Conservation (phyloP, 768 basidiomycete genomes). For the Polyporus arcularius region DNA sequence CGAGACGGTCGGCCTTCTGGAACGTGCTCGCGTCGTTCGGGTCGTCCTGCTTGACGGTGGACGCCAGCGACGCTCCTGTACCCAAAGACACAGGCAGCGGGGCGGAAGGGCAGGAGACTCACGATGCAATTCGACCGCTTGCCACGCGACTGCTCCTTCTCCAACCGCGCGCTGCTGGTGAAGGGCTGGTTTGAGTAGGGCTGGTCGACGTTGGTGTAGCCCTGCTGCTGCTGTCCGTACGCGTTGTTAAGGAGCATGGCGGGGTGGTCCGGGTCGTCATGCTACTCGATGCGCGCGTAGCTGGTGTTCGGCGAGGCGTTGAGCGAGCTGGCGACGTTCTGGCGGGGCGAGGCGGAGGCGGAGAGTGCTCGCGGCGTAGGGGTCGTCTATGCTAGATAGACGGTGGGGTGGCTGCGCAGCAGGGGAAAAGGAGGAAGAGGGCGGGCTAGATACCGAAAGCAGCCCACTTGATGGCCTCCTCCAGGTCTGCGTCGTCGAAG, state of each 20-base stretch:
- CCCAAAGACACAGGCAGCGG: neutral
- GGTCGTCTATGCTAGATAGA: conserved; percentile 39
- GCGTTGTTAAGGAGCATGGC: conserved; percentile 28
- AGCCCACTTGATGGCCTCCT: conserved; percentile 59
- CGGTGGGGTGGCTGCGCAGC: conserved; percentile 36
- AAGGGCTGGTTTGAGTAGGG: conserved; percentile 24
- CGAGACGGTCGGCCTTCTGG: conserved; percentile 62
- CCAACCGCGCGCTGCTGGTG: conserved; percentile 43
- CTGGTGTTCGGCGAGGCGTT: conserved; percentile 6
- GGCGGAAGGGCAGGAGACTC: conserved; percentile 28
- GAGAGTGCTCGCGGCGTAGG: conserved; percentile 31
- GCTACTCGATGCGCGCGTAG: conserved; percentile 23
- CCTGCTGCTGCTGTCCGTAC: too few relatives aligned
- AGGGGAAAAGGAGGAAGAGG: too few relatives aligned
- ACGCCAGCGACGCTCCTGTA: neutral
- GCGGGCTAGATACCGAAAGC: too few relatives aligned
- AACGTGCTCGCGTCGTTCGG: conserved; percentile 80
- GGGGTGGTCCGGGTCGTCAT: conserved; percentile 10
- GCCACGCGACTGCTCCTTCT: conserved; percentile 33
- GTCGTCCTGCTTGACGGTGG: conserved; percentile 39
- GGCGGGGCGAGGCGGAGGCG: conserved; percentile 21
- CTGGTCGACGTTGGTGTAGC: conserved; percentile 37
- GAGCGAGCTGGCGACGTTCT: conserved; percentile 15
- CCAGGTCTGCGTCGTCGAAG: conserved; percentile 62
- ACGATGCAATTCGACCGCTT: conserved; percentile 56